A percentile compares a stretch with the other conserved stretches of the same genome.
phyloP scores from a whole-genome alignment of 106 monocot genomes.

The Chionographis japonica region DNA sequence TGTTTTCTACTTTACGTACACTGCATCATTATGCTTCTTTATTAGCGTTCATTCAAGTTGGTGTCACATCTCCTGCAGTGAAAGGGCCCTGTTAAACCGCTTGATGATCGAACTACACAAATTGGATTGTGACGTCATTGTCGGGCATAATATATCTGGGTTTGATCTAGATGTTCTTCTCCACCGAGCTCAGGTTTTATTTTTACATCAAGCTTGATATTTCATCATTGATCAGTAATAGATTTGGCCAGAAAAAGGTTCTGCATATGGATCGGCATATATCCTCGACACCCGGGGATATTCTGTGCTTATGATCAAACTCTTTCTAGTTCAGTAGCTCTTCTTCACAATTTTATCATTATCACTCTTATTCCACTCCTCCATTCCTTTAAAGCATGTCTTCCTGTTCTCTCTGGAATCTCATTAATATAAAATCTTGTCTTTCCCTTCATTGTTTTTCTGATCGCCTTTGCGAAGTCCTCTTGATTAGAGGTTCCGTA shows the following conservation, averaged over 20 bases:
- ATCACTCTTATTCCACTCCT: too few relatives aligned
- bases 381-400: too few relatives aligned
- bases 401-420: too few relatives aligned
- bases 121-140: slow-evolving; percentile 87
- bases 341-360: too few relatives aligned
- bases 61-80: slow-evolving; percentile 42
- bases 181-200: slow-evolving; percentile 82
- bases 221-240: background rate
- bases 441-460: background rate
- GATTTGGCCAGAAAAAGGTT: background rate
- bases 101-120: slow-evolving; percentile 94
- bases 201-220: background rate
- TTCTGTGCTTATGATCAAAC: too few relatives aligned
- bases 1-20: background rate
- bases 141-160: slow-evolving; percentile 97
- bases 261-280: background rate
- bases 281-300: too few relatives aligned
- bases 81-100: slow-evolving; percentile 87
- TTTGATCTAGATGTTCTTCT: slow-evolving; percentile 98
- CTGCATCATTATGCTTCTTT: background rate
- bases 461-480: background rate
- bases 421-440: too few relatives aligned
- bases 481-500: too few relatives aligned
- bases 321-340: too few relatives aligned
- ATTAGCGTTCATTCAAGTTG: background rate